Percentiles rank a stretch among this genome's conserved stretches.
Conservation (phyloP, 2,329 filamentous ascomycete species). For the Verticillium zaregamsianum region DNA sequence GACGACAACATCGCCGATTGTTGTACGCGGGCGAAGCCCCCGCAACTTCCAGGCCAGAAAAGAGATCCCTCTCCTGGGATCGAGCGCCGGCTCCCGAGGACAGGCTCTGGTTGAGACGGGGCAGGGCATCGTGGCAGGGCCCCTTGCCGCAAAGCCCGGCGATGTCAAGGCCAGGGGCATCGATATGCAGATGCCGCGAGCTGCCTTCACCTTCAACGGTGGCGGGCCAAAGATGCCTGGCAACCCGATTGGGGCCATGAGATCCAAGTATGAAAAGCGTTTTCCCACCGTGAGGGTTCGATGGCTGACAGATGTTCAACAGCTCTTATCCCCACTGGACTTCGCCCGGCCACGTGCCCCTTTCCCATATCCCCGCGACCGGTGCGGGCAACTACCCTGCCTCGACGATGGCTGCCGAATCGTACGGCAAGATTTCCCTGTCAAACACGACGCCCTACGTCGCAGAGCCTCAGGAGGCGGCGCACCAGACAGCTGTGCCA, state of each 20-base stretch:
- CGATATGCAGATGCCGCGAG: conserved; percentile 52
- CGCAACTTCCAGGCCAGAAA: conserved; percentile 93
- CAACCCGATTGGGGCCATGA: conserved; percentile 47
- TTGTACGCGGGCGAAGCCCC: conserved; percentile 88
- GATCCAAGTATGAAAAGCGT: conserved; percentile 49
- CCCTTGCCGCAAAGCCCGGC: conserved; percentile 49
- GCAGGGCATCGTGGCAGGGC: conserved; percentile 55
- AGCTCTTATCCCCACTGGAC: conserved; percentile 59
- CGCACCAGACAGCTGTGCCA: conserved; percentile 49
- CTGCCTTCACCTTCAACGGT: conserved; percentile 54
- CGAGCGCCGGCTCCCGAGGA: conserved; percentile 70
- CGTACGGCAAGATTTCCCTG: conserved; percentile 50
- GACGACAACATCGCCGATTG: conserved; percentile 82
- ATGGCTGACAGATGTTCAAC: conserved; percentile 3
- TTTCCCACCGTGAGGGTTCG: too few species aligned
- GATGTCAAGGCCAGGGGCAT: conserved; percentile 48
- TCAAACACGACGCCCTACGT: conserved; percentile 25
- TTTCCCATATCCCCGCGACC: conserved; percentile 45
- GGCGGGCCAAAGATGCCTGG: conserved; percentile 47
- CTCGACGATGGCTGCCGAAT: conserved; percentile 43
- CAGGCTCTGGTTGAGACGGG: conserved; percentile 67
- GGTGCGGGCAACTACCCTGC: conserved; percentile 44
- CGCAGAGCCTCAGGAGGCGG: conserved; percentile 47
- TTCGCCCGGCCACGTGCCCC: conserved; percentile 35
- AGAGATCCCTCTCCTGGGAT: conserved; percentile 80